Evolutionary conservation across 139 green algal species (phyloP).

Genomic region (Chlorella sp.): DNA sequence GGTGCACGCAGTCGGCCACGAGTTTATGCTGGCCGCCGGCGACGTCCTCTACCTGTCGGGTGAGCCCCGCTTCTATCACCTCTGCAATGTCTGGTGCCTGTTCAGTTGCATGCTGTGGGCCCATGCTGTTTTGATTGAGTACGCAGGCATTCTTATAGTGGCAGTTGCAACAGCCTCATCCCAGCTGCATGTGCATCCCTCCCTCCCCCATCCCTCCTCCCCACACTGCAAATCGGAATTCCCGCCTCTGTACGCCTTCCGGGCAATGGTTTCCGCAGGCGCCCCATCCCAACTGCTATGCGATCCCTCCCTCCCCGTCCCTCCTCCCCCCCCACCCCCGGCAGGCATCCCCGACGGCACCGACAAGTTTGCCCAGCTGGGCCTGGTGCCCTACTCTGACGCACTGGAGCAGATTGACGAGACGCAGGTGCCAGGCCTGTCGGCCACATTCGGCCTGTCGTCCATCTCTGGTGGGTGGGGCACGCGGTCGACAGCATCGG

Average conservation of each 20-base stretch:
- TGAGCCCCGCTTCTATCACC: background rate
- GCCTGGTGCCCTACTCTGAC: slow-evolving; percentile 44
- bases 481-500: no score
- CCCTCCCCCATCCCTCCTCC: background rate
- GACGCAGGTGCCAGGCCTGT: slow-evolving; percentile 30
- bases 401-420: slow-evolving; percentile 38
- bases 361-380: slow-evolving; percentile 31
- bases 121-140: no score
- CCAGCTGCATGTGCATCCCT: background rate
- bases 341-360: slow-evolving; percentile 50
- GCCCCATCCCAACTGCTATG: background rate
- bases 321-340: background rate
- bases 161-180: background rate
- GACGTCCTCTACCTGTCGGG: slow-evolving; percentile 52
- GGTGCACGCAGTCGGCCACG: slow-evolving; percentile 48
- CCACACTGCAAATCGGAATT: no score
- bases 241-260: no score
- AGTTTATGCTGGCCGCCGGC: slow-evolving; percentile 45
- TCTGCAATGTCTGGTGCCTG: background rate
- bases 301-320: background rate
- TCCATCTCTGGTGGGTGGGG: slow-evolving; percentile 12
- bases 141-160: no score
- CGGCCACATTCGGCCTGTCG: slow-evolving; percentile 24
- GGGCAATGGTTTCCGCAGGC: no score
- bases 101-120: background rate